Conservation (phyloP, 345 rosid species). For the Rhizophora apiculata region DNA sequence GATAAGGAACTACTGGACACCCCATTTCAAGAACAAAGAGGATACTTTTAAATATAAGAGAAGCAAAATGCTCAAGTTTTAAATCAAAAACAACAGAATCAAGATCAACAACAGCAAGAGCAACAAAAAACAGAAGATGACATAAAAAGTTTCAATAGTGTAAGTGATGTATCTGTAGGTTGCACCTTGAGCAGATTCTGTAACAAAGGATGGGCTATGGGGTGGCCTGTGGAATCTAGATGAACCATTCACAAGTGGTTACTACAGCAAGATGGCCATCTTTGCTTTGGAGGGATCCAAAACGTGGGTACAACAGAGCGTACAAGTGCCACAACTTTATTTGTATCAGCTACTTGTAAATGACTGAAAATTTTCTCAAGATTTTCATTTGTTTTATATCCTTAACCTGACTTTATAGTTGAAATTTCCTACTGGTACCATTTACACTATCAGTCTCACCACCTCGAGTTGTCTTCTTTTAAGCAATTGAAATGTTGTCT, state of each 20-base stretch:
- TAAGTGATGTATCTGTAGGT: background rate
- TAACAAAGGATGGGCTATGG: background rate
- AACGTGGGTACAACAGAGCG: too few relatives aligned
- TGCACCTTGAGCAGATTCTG: background rate
- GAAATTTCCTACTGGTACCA: too few relatives aligned
- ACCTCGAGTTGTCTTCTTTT: too few relatives aligned
- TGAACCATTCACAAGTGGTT: too few relatives aligned
- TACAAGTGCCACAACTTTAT: too few relatives aligned
- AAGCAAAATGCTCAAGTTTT: background rate
- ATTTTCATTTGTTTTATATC: too few relatives aligned
- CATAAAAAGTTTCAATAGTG: background rate
- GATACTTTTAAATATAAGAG: background rate
- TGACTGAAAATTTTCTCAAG: too few relatives aligned
- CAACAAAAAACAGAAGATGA: background rate
- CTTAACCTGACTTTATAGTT: too few relatives aligned
- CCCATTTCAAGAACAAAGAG: background rate
- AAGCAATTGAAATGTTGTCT: too few relatives aligned
- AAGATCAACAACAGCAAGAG: background rate
- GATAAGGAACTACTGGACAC: background rate
- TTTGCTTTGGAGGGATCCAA: too few relatives aligned
- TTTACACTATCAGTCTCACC: too few relatives aligned
- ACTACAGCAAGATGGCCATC: background rate
- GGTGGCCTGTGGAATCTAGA: slow-evolving; percentile 18
- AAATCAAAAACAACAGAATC: background rate
- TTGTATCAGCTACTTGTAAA: too few relatives aligned